These are phyloP conservation scores for Potentilla sterilis DNA, from an alignment of 306 rosid genomes.

Conservation along the genomic window DNA sequence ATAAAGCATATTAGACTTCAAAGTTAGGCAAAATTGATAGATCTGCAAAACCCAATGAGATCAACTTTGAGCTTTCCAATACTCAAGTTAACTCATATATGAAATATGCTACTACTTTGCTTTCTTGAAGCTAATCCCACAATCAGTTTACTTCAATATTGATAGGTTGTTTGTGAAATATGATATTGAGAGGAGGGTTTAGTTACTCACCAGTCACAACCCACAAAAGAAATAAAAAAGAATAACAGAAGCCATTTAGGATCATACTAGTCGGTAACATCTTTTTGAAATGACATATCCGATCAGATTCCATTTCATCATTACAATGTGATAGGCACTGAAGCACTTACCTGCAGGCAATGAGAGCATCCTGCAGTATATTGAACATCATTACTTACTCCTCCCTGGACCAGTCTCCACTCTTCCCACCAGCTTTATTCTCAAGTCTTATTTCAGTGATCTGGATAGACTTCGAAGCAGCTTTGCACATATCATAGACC, in stretches of 20 bases:
- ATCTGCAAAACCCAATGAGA: constrained; percentile 1
- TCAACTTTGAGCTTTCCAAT: background rate
- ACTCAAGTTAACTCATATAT: background rate
- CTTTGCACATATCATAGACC: constrained; percentile 92
- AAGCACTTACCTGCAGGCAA: background rate
- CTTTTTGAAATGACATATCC: background rate
- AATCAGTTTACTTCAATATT: background rate
- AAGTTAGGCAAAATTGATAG: constrained; percentile 8
- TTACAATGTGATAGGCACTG: constrained; percentile 7
- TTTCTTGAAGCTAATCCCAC: background rate
- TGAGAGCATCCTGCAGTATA: background rate
- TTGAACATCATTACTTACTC: constrained; percentile 20
- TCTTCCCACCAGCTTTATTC: constrained; percentile 84
- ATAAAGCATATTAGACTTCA: constrained; percentile 6
- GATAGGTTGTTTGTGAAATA: background rate
- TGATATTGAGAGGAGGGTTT: background rate
- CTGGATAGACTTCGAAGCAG: constrained; percentile 70
- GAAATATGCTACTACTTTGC: background rate
- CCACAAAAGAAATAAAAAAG: background rate
- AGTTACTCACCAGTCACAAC: background rate
- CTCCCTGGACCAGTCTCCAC: constrained; percentile 71
- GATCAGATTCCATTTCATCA: background rate
- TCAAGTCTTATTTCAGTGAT: constrained; percentile 64
- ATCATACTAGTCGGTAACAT: background rate
- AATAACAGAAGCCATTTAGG: background rate